Base-by-base conservation (phyloP, 2,329 filamentous ascomycete species). In the Colletotrichum noveboracense region DNA sequence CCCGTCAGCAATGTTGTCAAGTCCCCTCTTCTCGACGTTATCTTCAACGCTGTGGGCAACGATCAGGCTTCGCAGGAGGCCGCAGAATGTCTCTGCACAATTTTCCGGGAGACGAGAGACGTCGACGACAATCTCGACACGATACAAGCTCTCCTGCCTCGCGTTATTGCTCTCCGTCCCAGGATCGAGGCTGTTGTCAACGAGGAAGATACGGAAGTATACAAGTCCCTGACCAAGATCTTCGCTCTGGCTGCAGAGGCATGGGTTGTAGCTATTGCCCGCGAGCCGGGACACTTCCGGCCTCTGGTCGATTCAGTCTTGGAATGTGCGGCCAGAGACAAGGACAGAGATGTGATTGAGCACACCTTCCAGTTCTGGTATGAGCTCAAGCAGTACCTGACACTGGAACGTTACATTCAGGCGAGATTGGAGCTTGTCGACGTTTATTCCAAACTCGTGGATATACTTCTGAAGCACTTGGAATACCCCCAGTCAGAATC, bases 331-430 rank as follows among this genome's bases (percentile, higher is more conserved):
- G 92, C 94, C 13, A 91, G 94, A 79, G 97, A 99, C 84, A 93
- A 93, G 82, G 96, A 98, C 70, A 92, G 94, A 77, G 97, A 99
- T 79, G 95, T 96, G 6, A 96, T 99, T 77, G 95, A 95, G 70
- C 93, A 97, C 80, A 99, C 97, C 0, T 99, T 99, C 85, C 93
- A 92, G 79, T 98, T 99, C 87, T 99, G 97, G 97, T 98, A 97
- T 83, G 97, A 99, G 82, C 90, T 99, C 62, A 99, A 99, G 88
- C 96, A 98, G 83, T 98, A 98, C 83, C 89, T 99, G 64, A 96
- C 96, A 3, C 86, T 99, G 69, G 96, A 98, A 43, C 94, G 94
- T 79, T 99, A 98, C 83, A 94, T 95, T 67, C 91, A 96, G 80
- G 94, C 96, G 55, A 92, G 96, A 67, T 85, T 95, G 77, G 90